These are phyloP conservation scores for Yamadazyma sp. DNA, from an alignment of 1,139 yeast genomes.

Conservation along the genomic window DNA sequence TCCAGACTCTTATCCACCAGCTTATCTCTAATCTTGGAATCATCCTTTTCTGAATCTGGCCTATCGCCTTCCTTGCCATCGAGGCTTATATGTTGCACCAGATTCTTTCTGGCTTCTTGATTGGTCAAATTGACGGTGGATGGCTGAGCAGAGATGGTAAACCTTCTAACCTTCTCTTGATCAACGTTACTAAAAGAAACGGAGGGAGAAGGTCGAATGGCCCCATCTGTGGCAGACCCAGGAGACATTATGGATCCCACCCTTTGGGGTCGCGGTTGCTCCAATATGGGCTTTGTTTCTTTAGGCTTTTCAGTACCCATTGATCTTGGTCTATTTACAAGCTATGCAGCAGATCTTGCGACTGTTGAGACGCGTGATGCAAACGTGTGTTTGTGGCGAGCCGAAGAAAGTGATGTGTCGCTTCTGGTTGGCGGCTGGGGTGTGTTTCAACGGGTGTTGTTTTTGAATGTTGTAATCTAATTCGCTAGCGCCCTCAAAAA, in stretches of 20 bases:
- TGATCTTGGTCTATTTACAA: neutral
- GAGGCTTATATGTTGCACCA: constrained; percentile 9
- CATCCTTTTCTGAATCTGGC: neutral
- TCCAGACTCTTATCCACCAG: neutral
- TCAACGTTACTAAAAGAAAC: constrained; percentile 45
- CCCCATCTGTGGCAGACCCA: neutral
- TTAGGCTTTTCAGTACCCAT: neutral
- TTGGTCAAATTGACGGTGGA: constrained; percentile 23
- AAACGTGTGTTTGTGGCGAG: too few species aligned
- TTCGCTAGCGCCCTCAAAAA: constrained; percentile 1
- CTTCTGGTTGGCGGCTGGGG: neutral
- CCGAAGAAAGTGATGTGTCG: neutral
- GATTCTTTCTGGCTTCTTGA: constrained; percentile 11
- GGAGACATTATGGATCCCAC: constrained; percentile 3
- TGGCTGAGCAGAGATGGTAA: constrained; percentile 50
- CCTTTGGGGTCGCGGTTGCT: constrained; percentile 17
- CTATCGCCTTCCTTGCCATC: neutral
- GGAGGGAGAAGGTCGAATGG: constrained; percentile 15
- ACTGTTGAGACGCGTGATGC: too few species aligned
- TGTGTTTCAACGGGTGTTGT: neutral
- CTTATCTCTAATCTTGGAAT: neutral
- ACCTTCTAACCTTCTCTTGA: constrained; percentile 42
- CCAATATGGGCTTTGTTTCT: constrained; percentile 7
- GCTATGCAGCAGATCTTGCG: neutral
- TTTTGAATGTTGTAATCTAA: neutral